Evolutionary conservation across 129 eudicot genomes (phyloP).

Genomic region (Erigeron canadensis): DNA sequence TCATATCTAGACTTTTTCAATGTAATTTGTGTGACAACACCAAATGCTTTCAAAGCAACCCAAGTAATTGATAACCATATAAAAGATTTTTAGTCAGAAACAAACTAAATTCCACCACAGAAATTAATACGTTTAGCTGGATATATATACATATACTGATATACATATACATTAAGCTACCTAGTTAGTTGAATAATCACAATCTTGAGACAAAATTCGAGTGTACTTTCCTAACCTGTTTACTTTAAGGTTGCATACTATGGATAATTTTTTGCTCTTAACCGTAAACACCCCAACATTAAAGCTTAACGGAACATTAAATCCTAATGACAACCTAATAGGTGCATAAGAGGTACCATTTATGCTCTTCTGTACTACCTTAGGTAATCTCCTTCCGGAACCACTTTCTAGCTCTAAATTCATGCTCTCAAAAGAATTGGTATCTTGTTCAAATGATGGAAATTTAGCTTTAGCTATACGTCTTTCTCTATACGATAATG

Average conservation of each 20-base stretch:
- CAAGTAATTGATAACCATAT: no score
- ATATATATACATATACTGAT: constrained; percentile 10
- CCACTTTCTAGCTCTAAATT: constrained; percentile 14
- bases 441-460: constrained; percentile 52
- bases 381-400: constrained; percentile 25
- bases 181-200: constrained; percentile 45
- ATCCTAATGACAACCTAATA: constrained; percentile 35
- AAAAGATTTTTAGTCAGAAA: background rate
- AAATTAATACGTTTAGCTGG: constrained; percentile 4
- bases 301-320: constrained; percentile 52
- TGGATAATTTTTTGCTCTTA: constrained; percentile 59
- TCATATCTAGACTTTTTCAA: no score
- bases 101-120: constrained; percentile 23
- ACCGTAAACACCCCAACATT: constrained; percentile 52
- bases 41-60: no score
- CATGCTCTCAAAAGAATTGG: constrained; percentile 30
- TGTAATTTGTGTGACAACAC: no score
- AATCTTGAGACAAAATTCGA: constrained; percentile 44
- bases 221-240: constrained; percentile 42
- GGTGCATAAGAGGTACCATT: constrained; percentile 36
- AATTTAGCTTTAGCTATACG: constrained; percentile 45
- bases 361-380: constrained; percentile 48
- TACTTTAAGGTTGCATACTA: constrained; percentile 52
- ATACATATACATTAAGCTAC: constrained; percentile 25
- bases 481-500: background rate